These are phyloP conservation scores for Choiromyces venosus DNA, from an alignment of 495 filamentous ascomycete species.

Conservation along the genomic window DNA sequence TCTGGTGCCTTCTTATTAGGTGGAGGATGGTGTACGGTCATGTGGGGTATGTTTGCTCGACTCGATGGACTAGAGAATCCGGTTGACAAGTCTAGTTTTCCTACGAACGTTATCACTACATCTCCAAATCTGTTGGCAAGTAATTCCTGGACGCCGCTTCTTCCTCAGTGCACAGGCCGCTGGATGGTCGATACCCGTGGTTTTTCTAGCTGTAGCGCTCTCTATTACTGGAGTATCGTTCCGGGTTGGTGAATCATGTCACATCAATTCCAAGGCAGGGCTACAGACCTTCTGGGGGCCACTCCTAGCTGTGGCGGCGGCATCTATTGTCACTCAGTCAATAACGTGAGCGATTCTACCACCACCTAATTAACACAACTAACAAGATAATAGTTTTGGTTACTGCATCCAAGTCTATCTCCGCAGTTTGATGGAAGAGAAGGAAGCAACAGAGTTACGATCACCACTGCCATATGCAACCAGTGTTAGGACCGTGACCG, in stretches of 20 bases:
- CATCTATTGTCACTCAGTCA: constrained; percentile 72
- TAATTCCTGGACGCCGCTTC: constrained; percentile 79
- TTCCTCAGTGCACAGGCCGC: constrained; percentile 76
- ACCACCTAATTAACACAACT: not conserved
- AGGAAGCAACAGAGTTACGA: constrained; percentile 46
- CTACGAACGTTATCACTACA: constrained; percentile 86
- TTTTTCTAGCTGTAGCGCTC: constrained; percentile 67
- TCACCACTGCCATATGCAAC: constrained; percentile 69
- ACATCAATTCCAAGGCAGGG: constrained; percentile 80
- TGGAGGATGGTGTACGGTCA: constrained; percentile 73
- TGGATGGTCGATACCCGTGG: constrained; percentile 76
- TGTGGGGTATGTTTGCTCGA: constrained; percentile 60
- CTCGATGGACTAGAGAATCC: not conserved
- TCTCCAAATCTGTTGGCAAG: constrained; percentile 96
- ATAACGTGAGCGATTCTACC: constrained; percentile 49
- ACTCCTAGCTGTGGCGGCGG: constrained; percentile 68
- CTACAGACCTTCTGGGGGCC: constrained; percentile 87
- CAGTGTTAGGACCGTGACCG: constrained; percentile 76
- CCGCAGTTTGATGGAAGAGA: constrained; percentile 69
- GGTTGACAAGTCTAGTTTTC: constrained; percentile 54
- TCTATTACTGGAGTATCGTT: constrained; percentile 88
- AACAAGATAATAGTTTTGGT: constrained; percentile 57
- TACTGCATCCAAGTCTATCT: constrained; percentile 96
- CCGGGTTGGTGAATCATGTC: constrained; percentile 82
- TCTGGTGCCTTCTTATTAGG: constrained; percentile 79